These are phyloP conservation scores for Boechera stricta DNA, from an alignment of 345 rosid genomes.

Conservation along the genomic window DNA sequence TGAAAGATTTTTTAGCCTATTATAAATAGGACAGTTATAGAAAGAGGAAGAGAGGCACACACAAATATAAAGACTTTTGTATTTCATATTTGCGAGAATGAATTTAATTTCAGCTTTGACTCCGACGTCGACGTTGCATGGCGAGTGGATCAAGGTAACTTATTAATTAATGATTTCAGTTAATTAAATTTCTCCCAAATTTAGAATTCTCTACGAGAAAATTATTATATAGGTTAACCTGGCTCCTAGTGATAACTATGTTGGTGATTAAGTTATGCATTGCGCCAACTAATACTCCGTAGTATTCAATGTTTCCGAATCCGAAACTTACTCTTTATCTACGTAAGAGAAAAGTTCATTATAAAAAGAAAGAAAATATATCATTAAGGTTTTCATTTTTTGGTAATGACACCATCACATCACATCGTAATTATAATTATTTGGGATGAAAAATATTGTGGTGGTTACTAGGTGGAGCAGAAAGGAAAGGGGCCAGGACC, in stretches of 20 bases:
- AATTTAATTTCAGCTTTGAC: conserved; percentile 9
- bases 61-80: neutral
- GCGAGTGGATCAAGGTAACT: conserved; percentile 28
- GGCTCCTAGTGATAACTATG: no score
- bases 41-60: conserved; percentile 9
- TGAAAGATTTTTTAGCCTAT: conserved; percentile 1
- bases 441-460: neutral
- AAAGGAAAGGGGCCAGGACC: neutral
- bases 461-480: neutral
- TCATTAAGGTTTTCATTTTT: neutral
- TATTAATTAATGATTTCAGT: neutral
- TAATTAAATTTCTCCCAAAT: neutral
- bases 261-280: no score
- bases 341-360: no score
- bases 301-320: neutral
- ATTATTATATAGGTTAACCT: no score
- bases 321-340: no score
- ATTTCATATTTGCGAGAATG: conserved; percentile 6
- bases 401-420: neutral
- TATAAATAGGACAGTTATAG: neutral
- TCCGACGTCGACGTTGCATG: conserved; percentile 24
- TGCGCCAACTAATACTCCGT: no score
- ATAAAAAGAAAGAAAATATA: neutral
- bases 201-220: neutral
- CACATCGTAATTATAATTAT: neutral